Evolutionary conservation across 495 filamentous ascomycete genomes (phyloP), one percentile per base, ranked within the genome.

Genomic region (Lophiotrema nucula): DNA sequence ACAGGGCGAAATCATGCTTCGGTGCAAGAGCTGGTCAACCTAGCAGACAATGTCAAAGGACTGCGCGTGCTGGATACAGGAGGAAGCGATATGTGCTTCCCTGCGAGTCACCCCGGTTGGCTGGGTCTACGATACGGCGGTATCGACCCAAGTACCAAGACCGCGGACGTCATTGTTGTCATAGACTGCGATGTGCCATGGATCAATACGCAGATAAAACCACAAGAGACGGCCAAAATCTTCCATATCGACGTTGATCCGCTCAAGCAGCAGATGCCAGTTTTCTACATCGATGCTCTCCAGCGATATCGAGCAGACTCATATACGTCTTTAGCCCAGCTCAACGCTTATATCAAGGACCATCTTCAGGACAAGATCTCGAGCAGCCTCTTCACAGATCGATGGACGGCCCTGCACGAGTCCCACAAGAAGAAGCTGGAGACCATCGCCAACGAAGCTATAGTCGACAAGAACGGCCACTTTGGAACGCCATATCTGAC

Each of bases 61-160:
- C 69, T 96, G 41, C 77, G 90, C 12, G 89, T 97, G 16, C 72
- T 97, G 24, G 92, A 97, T 69, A 91, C 90, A 0, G 89, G 88
- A 22, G 92, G 90, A 28, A 88, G 88, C 67, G 92, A 97, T 69
- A 93, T 97, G 92, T 95, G 89, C 67, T 97, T 97, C 73, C 92
- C 92, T 60, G 64, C 64, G 25, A 63, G 63, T 27, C 64, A 67
- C 39, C 58, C 54, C 3, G 83, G 74, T 5, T 87, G 84, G 78
- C 70, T 96, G 23, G 89, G 92, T 1, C 67, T 95, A 61, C 77
- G 83, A 57, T 96, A 84, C 61, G 89, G 31, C 31, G 31, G 91
- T 11, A 76, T 83, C 2, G 89, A 96, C 37, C 84, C 88, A 15
- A 73, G 76, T 4, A 88, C 96, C 60, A 77, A 75, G 41, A 84